These are phyloP conservation scores for Barbarea vulgaris DNA, from an alignment of 345 rosid species.

Conservation along the genomic window DNA sequence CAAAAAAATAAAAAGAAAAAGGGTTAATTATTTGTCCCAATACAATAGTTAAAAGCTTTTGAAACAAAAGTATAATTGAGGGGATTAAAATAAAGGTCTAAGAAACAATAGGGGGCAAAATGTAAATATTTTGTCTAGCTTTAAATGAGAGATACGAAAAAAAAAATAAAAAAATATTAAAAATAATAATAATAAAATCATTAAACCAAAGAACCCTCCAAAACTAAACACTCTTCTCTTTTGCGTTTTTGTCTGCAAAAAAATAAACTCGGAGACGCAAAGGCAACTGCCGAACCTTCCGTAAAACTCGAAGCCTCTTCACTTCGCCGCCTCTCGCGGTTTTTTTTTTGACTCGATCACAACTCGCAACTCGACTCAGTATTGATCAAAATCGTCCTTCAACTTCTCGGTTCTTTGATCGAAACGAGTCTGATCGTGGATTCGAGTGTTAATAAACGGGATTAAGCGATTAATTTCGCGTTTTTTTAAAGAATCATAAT, in stretches of 20 bases:
- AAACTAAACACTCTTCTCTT: slow-evolving; percentile 31
- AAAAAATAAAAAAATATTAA: not conserved
- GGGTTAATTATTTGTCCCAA: no score
- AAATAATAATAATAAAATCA: not conserved
- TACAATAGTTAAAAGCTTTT: no score
- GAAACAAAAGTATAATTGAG: not conserved
- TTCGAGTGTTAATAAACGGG: slow-evolving; percentile 23
- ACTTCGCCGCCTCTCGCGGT: slow-evolving; percentile 20
- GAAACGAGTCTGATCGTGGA: slow-evolving; percentile 27
- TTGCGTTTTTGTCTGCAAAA: slow-evolving; percentile 39
- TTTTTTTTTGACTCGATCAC: slow-evolving; percentile 8
- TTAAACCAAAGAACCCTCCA: slow-evolving; percentile 37
- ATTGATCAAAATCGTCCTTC: slow-evolving; percentile 20
- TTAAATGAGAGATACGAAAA: not conserved
- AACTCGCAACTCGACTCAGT: slow-evolving; percentile 20
- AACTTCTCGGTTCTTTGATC: not conserved
- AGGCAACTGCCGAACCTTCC: slow-evolving; percentile 30
- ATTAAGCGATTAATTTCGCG: slow-evolving; percentile 27
- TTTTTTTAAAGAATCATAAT: not conserved
- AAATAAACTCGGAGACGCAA: slow-evolving; percentile 38
- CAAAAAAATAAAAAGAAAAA: not conserved
- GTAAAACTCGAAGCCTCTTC: slow-evolving; percentile 28
- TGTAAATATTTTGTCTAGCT: not conserved
- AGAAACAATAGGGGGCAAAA: not conserved
- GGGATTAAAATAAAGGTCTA: not conserved